A percentile compares a stretch with the other conserved stretches of the same genome.
Evolutionary conservation across 495 filamentous ascomycete species (phyloP).

Genomic region (Penicillium goetzii): DNA sequence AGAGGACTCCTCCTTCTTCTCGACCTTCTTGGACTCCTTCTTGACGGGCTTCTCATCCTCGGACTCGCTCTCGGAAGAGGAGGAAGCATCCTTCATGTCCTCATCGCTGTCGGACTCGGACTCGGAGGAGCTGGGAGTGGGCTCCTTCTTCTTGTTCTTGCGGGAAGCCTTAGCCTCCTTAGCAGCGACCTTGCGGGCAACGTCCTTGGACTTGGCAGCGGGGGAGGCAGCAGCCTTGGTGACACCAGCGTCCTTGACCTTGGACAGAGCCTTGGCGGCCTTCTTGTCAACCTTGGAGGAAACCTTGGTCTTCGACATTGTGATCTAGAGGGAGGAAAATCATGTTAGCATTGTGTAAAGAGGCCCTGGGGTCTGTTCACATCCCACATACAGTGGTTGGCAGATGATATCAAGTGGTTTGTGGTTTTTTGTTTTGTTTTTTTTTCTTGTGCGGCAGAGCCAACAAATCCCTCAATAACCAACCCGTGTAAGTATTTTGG

Average conservation of each 20-base stretch:
- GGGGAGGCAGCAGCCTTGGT: constrained; percentile 54
- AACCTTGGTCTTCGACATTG: constrained; percentile 60
- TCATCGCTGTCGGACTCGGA: constrained; percentile 42
- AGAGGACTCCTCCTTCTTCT: constrained; percentile 53
- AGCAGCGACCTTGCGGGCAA: constrained; percentile 47
- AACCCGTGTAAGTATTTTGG: constrained; percentile 37
- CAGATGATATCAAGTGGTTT: constrained; percentile 20
- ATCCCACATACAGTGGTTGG: constrained; percentile 30
- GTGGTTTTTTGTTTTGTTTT: constrained; percentile 9
- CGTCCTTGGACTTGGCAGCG: constrained; percentile 55
- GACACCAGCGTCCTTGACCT: constrained; percentile 57
- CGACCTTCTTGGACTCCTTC: constrained; percentile 41
- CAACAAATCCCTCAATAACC: constrained; percentile 46
- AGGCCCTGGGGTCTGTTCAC: constrained; percentile 24
- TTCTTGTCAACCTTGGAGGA: constrained; percentile 44
- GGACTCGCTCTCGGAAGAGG: constrained; percentile 42
- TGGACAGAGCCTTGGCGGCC: constrained; percentile 52
- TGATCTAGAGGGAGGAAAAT: constrained; percentile 31
- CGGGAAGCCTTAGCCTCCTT: constrained; percentile 46
- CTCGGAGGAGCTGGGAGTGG: constrained; percentile 51
- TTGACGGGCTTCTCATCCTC: constrained; percentile 41
- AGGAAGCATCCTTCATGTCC: constrained; percentile 45
- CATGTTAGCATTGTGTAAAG: constrained; percentile 41
- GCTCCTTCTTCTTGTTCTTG: constrained; percentile 54
- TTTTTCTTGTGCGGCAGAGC: constrained; percentile 44